Percentiles rank a stretch among this genome's conserved stretches.
These are phyloP conservation scores for Pueraria montana DNA, from an alignment of 306 rosid species.

Conservation along the genomic window DNA sequence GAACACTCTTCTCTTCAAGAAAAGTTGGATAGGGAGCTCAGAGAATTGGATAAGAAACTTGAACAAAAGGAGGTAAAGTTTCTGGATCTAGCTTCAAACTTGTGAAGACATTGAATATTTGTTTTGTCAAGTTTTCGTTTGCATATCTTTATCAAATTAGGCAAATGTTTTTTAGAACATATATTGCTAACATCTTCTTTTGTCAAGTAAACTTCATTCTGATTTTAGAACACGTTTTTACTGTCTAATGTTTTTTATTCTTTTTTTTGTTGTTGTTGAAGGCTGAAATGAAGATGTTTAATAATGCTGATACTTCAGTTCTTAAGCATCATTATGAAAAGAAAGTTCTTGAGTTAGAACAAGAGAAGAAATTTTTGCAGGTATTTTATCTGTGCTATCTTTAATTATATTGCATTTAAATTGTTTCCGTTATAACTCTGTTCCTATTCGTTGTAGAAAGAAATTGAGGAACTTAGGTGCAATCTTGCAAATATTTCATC, in stretches of 20 bases:
- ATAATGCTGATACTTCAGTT: constrained; percentile 70
- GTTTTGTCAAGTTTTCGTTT: constrained; percentile 6
- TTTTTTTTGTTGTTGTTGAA: constrained; percentile 46
- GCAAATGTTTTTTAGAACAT: no score
- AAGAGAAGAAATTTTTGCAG: constrained; percentile 87
- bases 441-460: constrained; percentile 63
- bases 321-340: constrained; percentile 89
- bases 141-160: constrained; percentile 8
- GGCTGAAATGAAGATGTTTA: constrained; percentile 95
- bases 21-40: constrained; percentile 85
- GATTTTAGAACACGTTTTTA: constrained; percentile 12
- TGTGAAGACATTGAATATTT: constrained; percentile 1
- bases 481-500: constrained; percentile 81
- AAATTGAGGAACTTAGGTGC: constrained; percentile 77
- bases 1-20: constrained; percentile 96
- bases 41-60: constrained; percentile 90
- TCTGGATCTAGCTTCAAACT: constrained; percentile 16
- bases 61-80: constrained; percentile 92
- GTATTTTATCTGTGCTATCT: constrained; percentile 52
- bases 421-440: constrained; percentile 17
- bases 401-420: constrained; percentile 24
- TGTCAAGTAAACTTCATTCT: no score
- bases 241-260: background rate
- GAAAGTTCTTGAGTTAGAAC: constrained; percentile 90
- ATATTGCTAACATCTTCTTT: no score